A percentile compares a stretch with the other conserved stretches of the same genome.
phyloP scores from a whole-genome alignment of 768 basidiomycete genomes.

The Suillus placidus region DNA sequence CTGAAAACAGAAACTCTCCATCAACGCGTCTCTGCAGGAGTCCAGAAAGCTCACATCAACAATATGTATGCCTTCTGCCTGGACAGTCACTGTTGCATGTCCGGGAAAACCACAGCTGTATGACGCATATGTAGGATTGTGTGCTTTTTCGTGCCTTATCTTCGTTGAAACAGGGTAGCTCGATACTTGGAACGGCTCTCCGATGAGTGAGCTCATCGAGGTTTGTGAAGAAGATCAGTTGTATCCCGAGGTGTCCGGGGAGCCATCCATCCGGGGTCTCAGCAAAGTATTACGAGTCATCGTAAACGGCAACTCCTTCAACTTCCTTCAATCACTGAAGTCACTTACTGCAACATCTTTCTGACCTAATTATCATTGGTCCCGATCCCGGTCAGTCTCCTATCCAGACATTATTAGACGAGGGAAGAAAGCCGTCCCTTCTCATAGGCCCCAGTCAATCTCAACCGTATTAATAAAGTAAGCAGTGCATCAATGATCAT shows the following conservation, averaged over 20 bases:
- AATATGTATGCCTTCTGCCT: slow-evolving; percentile 76
- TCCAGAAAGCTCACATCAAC: slow-evolving; percentile 56
- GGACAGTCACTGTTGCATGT: slow-evolving; percentile 67
- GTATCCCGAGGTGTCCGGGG: slow-evolving; percentile 22
- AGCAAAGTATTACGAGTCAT: background rate
- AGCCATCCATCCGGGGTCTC: background rate
- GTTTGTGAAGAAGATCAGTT: slow-evolving; percentile 15
- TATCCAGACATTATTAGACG: too few relatives aligned
- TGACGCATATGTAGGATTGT: slow-evolving; percentile 23
- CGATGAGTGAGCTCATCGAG: slow-evolving; percentile 32
- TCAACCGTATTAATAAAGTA: background rate
- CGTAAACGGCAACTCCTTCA: too few relatives aligned
- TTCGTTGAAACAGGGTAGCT: slow-evolving; percentile 23
- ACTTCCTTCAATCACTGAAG: too few relatives aligned
- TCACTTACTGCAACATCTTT: too few relatives aligned
- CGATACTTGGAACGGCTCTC: slow-evolving; percentile 35
- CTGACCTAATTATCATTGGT: too few relatives aligned
- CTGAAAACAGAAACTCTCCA: slow-evolving; percentile 37
- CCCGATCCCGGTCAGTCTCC: too few relatives aligned
- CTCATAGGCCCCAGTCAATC: background rate
- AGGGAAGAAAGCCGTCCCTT: background rate
- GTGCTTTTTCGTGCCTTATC: background rate
- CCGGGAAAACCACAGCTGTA: slow-evolving; percentile 43
- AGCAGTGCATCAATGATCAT: background rate
- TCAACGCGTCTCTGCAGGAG: slow-evolving; percentile 5